Base-by-base conservation (phyloP, 1,284 basidiomycete species). In the Cryptococcus sp. region DNA sequence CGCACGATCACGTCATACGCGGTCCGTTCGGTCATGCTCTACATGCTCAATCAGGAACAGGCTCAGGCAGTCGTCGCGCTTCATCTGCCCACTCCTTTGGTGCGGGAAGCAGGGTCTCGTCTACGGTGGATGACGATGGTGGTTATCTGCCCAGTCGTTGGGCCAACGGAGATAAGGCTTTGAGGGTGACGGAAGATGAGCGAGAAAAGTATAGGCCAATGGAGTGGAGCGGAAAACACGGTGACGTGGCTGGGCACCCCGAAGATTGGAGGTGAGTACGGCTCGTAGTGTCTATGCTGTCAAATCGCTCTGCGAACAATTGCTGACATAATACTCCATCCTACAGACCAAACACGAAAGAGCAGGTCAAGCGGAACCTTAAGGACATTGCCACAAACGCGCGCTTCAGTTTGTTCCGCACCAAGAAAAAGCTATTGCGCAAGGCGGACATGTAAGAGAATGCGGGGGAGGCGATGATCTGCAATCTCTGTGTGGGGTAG, bases 401-500 rank as follows among this genome's bases (percentile, higher is more conserved):
- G 19, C 65, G 76, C 23, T 80, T 79, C 54, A 67, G 68, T 55
- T 55, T 77, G 55, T 78, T 78, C 61, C 62, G 77, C 41, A 71
- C 79, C 7, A 78, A 77, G 67, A 79, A 79, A 70, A 79, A 77
- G 71, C 47, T 80, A 39, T 60, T 73, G 49, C 62, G 78, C 46
- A 78, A 77, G 56, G 73, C 71, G 0, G 68, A 72, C 39, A 46
- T 70, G 45, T 61, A 41, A 35, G 31, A 35, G 31, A 35, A 5
- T 35, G 46, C n/a, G 45, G 11, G 31, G 41, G 41, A 46, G 23
- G n/a, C 27, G 50, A 25, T n/a, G 50, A 31, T 45, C 44, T 45
- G 10, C 25, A 31, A 35, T 13, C 13, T 35, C 8, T 35, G 31
- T 35, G 31, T 13, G 31, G 31, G 31, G 31, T 35, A 5, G 31